Evolutionary conservation across 2,329 filamentous ascomycete genomes (phyloP).

Genomic region (Rhinocladiella mackenziei): DNA sequence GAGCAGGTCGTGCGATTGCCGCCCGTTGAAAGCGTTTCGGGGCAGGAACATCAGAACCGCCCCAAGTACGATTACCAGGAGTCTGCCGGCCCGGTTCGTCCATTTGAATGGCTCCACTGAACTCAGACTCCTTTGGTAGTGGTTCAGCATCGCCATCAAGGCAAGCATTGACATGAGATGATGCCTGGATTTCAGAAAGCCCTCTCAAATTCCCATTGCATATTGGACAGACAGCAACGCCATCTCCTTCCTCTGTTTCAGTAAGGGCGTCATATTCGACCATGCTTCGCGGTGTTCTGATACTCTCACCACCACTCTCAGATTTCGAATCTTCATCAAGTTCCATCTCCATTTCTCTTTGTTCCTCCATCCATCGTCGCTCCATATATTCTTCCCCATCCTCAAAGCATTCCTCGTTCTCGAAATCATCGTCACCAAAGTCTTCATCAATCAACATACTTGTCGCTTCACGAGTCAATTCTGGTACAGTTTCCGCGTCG

Average conservation of each 20-base stretch:
- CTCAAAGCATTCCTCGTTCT: slow-evolving; percentile 57
- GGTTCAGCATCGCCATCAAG: slow-evolving; percentile 74
- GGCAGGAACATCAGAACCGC: slow-evolving; percentile 37
- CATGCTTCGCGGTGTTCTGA: slow-evolving; percentile 19
- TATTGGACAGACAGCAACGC: slow-evolving; percentile 63
- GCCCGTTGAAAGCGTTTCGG: slow-evolving; percentile 63
- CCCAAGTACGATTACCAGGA: slow-evolving; percentile 14
- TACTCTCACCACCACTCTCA: slow-evolving; percentile 25
- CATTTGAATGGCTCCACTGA: neutral
- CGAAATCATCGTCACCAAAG: slow-evolving; percentile 54
- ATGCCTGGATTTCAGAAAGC: slow-evolving; percentile 58
- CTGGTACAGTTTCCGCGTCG: slow-evolving; percentile 33
- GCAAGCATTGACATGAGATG: slow-evolving; percentile 86
- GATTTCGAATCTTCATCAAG: slow-evolving; percentile 55
- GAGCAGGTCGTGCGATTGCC: slow-evolving; percentile 69
- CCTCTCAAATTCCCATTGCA: slow-evolving; percentile 64
- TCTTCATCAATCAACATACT: slow-evolving; percentile 46
- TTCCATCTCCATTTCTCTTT: slow-evolving; percentile 48
- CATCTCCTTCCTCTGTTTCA: slow-evolving; percentile 18
- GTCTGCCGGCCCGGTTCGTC: neutral
- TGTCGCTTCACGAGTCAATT: slow-evolving; percentile 49
- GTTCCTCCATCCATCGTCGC: slow-evolving; percentile 70
- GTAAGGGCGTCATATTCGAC: slow-evolving; percentile 24
- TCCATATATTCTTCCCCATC: slow-evolving; percentile 64
- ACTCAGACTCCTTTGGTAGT: slow-evolving; percentile 39